Evolutionary conservation across 1,284 basidiomycete genomes (phyloP).

Genomic region (Ganoderma lingzhi): DNA sequence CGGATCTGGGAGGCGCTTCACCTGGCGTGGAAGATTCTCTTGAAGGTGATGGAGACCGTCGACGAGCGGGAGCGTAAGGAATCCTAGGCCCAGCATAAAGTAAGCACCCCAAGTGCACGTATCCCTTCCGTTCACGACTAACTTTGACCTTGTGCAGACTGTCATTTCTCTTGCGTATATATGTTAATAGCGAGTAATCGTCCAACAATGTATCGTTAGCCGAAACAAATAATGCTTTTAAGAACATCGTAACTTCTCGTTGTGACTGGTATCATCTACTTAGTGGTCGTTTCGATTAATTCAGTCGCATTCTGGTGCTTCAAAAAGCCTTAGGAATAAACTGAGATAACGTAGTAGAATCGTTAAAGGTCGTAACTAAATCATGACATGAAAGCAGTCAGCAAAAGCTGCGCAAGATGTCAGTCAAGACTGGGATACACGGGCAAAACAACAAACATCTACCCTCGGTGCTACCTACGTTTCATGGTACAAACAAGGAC

Average conservation of each 20-base stretch:
- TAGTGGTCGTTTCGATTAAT: too few relatives aligned
- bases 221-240: neutral
- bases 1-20: slow-evolving; percentile 29
- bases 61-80: slow-evolving; percentile 5
- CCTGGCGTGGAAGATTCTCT: slow-evolving; percentile 27
- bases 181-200: neutral
- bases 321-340: neutral
- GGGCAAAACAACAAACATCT: slow-evolving; percentile 8
- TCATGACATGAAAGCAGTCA: slow-evolving; percentile 24
- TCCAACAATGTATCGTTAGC: slow-evolving; percentile 4
- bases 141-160: neutral
- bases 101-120: neutral
- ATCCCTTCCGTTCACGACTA: neutral
- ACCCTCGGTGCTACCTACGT: neutral
- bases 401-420: slow-evolving; percentile 13
- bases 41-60: slow-evolving; percentile 20
- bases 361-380: slow-evolving; percentile 25
- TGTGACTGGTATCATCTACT: too few relatives aligned
- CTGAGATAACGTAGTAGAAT: slow-evolving; percentile 15
- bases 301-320: neutral
- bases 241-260: too few relatives aligned
- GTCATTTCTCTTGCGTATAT: neutral
- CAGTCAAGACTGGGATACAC: slow-evolving; percentile 11
- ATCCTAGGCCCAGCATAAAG: neutral
- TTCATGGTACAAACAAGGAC: neutral